These are phyloP conservation scores for Teratosphaeria pseudoeucalypti DNA, from an alignment of 2,329 filamentous ascomycete genomes.

Conservation along the genomic window DNA sequence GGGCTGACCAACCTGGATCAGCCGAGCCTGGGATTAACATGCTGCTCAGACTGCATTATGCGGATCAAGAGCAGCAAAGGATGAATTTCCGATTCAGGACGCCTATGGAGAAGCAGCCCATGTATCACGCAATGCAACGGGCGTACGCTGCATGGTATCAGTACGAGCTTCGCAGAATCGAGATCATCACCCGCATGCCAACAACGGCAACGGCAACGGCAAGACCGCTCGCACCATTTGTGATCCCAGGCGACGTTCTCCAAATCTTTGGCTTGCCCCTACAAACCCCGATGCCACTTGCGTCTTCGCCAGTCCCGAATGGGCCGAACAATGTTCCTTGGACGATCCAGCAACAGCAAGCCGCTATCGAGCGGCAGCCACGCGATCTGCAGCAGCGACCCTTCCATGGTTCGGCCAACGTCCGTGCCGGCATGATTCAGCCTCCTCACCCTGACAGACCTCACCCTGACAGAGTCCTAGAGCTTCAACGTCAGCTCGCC, in stretches of 20 bases:
- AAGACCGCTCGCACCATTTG: background rate
- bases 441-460: background rate
- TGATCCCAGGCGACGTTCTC: background rate
- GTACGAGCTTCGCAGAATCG: background rate
- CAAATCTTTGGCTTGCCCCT: background rate
- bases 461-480: background rate
- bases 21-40: slow-evolving; percentile 3
- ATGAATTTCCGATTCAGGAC: background rate
- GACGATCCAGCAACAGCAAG: background rate
- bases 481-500: background rate
- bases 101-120: background rate
- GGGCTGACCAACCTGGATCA: background rate
- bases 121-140: background rate
- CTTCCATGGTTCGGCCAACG: background rate
- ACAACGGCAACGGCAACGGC: background rate
- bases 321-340: background rate
- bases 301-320: background rate
- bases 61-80: background rate
- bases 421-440: background rate
- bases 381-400: background rate
- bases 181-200: background rate
- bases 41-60: slow-evolving; percentile 1
- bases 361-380: background rate
- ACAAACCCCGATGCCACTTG: background rate
- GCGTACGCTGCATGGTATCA: background rate